These are phyloP conservation scores for Irpex sp. DNA, from an alignment of 1,284 basidiomycete species.

Conservation along the genomic window DNA sequence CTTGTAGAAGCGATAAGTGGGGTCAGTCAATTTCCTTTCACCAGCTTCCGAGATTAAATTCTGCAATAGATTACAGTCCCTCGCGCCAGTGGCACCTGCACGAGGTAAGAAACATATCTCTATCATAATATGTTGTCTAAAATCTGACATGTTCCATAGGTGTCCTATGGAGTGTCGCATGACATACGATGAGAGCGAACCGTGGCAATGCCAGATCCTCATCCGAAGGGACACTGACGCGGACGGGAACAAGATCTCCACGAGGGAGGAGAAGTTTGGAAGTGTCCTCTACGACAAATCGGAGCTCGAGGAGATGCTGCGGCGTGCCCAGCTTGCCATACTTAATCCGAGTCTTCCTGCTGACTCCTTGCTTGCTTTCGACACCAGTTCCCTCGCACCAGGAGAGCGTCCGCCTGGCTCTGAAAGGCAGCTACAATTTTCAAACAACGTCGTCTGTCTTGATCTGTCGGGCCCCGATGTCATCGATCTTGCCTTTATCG, in stretches of 20 bases:
- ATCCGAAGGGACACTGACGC: conserved; percentile 43
- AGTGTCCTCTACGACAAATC: conserved; percentile 43
- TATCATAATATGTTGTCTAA: not conserved
- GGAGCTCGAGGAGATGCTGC: conserved; percentile 61
- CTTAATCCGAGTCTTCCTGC: conserved; percentile 47
- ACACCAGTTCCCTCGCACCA: conserved; percentile 3
- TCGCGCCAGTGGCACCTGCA: conserved; percentile 62
- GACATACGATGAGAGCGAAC: conserved; percentile 30
- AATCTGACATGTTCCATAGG: conserved; percentile 29
- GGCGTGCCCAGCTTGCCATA: conserved; percentile 69
- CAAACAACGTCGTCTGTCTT: conserved; percentile 59
- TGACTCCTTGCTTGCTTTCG: conserved; percentile 9
- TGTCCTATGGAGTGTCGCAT: conserved; percentile 72
- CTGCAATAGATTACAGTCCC: conserved; percentile 49
- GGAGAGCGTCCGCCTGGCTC: conserved; percentile 14
- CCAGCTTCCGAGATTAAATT: not conserved
- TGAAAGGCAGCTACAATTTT: conserved; percentile 48
- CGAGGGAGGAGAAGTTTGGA: conserved; percentile 49
- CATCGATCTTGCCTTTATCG: conserved; percentile 68
- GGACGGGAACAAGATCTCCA: conserved; percentile 38
- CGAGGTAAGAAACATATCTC: conserved; percentile 36
- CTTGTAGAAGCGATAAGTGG: conserved; percentile 74
- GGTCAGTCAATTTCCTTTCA: conserved; percentile 1
- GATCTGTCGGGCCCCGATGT: conserved; percentile 66
- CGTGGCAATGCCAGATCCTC: conserved; percentile 61